These are phyloP conservation scores for Podaxis carcinomalis DNA, from an alignment of 768 basidiomycete genomes.

Conservation along the genomic window DNA sequence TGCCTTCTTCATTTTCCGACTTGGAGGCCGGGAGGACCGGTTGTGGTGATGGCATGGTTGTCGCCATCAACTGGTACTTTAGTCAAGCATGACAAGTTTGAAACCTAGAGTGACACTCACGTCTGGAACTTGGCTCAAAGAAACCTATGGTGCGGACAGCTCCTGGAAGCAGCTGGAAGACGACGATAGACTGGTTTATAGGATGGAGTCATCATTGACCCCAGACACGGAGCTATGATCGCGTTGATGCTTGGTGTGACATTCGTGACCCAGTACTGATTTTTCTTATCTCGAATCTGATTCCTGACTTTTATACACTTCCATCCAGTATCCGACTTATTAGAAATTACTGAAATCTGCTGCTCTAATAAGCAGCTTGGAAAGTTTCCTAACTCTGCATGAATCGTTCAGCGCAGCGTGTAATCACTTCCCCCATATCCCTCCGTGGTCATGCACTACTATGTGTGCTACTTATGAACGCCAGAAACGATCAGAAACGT, in stretches of 20 bases:
- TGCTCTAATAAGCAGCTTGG: too few relatives aligned
- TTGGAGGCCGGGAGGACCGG: conserved; percentile 14
- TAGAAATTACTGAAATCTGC: too few relatives aligned
- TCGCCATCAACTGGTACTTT: not conserved
- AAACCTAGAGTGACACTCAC: not conserved
- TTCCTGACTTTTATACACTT: not conserved
- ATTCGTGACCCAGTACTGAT: not conserved
- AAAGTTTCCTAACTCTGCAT: too few relatives aligned
- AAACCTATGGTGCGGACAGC: not conserved
- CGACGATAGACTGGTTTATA: not conserved
- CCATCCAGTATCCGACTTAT: too few relatives aligned
- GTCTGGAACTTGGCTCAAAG: not conserved
- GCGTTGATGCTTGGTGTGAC: not conserved
- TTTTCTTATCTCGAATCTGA: not conserved
- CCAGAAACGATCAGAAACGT: not conserved
- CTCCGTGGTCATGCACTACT: not conserved
- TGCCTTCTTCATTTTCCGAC: conserved; percentile 1
- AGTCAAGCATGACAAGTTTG: not conserved
- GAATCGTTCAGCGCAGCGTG: too few relatives aligned
- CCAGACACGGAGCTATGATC: not conserved
- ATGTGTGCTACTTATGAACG: not conserved
- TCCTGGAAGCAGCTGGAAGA: not conserved
- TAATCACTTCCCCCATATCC: too few relatives aligned
- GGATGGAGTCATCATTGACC: not conserved
- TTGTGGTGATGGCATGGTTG: conserved; percentile 11